Conservation (phyloP, 352 stramenopile genomes). For the Globisporangium nunn region DNA sequence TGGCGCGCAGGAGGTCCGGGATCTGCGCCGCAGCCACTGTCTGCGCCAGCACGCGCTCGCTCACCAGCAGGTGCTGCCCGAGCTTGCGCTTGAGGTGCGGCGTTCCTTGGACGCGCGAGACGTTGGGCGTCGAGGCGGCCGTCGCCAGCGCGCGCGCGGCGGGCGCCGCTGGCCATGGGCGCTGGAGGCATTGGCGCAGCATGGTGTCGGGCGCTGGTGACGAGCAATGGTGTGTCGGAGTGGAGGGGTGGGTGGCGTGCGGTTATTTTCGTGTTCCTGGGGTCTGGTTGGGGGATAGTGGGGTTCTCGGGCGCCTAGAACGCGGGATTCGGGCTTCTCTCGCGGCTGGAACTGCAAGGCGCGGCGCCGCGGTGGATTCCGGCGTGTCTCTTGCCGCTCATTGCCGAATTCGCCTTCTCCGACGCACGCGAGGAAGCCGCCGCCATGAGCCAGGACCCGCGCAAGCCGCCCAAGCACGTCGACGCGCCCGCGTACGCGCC, state of each 20-base stretch:
- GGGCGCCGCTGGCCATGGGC: neutral
- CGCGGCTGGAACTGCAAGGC: no score
- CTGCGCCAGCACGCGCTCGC: constrained; percentile 43
- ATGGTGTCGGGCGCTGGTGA: no score
- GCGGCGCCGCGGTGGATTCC: neutral
- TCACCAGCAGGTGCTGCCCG: constrained; percentile 75
- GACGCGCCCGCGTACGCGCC: constrained; percentile 9
- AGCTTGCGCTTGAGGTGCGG: constrained; percentile 78
- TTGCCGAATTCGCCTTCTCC: no score
- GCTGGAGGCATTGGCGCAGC: constrained; percentile 33
- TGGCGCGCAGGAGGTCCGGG: constrained; percentile 17
- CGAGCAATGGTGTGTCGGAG: neutral
- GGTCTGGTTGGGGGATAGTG: no score
- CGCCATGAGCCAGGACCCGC: constrained; percentile 14
- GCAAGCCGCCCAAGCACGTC: constrained; percentile 13
- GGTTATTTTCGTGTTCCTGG: no score
- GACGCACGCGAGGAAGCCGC: no score
- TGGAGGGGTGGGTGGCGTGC: no score
- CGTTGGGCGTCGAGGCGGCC: constrained; percentile 13
- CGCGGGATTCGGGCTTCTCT: no score
- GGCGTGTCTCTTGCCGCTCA: no score
- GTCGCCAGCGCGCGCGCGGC: neutral
- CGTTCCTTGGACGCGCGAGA: constrained; percentile 42
- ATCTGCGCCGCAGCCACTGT: constrained; percentile 63
- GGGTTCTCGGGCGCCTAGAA: no score